Conservation (phyloP, 1,284 basidiomycete species). For the Heliocybe sulcata region DNA sequence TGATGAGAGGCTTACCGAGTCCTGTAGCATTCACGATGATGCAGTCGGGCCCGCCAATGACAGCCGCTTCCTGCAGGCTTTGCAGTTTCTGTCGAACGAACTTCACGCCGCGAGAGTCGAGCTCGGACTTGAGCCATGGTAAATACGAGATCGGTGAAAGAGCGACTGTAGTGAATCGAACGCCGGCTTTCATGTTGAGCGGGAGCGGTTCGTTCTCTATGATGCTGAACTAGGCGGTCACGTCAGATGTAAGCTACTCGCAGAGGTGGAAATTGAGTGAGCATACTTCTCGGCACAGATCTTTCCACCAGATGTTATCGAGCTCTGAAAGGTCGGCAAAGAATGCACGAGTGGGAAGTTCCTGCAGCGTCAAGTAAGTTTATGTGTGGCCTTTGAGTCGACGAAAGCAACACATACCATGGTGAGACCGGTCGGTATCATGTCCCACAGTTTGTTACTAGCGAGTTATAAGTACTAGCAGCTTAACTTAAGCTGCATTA, state of each 20-base stretch:
- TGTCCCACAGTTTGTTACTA: conserved; percentile 40
- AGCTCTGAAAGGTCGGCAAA: conserved; percentile 20
- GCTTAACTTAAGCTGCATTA: not conserved
- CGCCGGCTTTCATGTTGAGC: conserved; percentile 25
- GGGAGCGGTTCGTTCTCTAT: conserved; percentile 28
- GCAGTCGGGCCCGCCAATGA: conserved; percentile 25
- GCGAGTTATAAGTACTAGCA: conserved; percentile 3
- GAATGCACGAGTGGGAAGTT: conserved; percentile 36
- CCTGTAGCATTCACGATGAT: conserved; percentile 42
- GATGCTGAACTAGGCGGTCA: conserved; percentile 27
- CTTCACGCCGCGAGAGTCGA: conserved; percentile 23
- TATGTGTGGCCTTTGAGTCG: not conserved
- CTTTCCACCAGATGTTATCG: conserved; percentile 41
- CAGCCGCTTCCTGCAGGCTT: conserved; percentile 34
- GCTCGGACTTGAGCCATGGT: conserved; percentile 36
- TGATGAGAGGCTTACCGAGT: conserved; percentile 27
- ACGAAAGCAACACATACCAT: conserved; percentile 24
- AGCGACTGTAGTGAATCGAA: conserved; percentile 38
- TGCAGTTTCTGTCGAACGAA: conserved; percentile 21
- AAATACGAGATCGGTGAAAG: conserved; percentile 41
- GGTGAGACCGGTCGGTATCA: conserved; percentile 39
- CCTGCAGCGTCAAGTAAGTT: conserved; percentile 17
- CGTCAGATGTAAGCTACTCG: not conserved
- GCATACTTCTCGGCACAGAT: conserved; percentile 42
- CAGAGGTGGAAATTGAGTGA: conserved; percentile 3